Evolutionary conservation across 306 rosid genomes (phyloP), one percentile per base, ranked within the genome.

Genomic region (Senna siamea): DNA sequence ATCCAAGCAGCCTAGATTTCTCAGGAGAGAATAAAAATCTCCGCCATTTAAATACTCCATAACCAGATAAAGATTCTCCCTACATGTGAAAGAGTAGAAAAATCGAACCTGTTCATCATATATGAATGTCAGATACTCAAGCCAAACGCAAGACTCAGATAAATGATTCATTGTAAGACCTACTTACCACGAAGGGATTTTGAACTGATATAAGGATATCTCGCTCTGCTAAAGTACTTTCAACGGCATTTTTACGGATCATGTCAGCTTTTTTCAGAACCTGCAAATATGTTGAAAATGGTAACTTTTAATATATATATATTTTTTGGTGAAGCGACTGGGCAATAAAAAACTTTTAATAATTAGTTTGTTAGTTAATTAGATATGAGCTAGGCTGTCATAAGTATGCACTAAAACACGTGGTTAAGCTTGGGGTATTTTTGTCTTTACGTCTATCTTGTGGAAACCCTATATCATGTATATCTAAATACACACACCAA

Each of bases 11-110:
- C 99, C 96, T 37, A 95, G 77, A 80, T 90, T 95, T 83, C 88
- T 85, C 81, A 95, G 71, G 68, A 95, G 72, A 72, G 99, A 95
- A 78, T 92, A 95, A 53, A 95, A 96, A 75, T 95, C 99, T 70
- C 98, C 99, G 5, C 99, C 99, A 79, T 95, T 95, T 69, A 95
- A 82, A 76, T 88, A 95, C 75, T 95, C 99, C 99, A 95, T 95
- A 72, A 95, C 99, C 72, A 95, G 84, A 80, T 95, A 95, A 53
- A 95, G 97, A 79, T 90, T 95, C 74, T 95, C 99, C 84, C 92
- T 84, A 88, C 98, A 92, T 19, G 99, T 95, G 87, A 95, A 95
- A 68, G 99, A 95, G 89, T 90, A 92, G 90, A 87, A 95, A 90
- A 95, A 92, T 48, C 98, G 98, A 72, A 95, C 99, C 99, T 95